Base-by-base conservation (phyloP, 169 alveolate genomes). In the Cryptosporidium bovis region DNA sequence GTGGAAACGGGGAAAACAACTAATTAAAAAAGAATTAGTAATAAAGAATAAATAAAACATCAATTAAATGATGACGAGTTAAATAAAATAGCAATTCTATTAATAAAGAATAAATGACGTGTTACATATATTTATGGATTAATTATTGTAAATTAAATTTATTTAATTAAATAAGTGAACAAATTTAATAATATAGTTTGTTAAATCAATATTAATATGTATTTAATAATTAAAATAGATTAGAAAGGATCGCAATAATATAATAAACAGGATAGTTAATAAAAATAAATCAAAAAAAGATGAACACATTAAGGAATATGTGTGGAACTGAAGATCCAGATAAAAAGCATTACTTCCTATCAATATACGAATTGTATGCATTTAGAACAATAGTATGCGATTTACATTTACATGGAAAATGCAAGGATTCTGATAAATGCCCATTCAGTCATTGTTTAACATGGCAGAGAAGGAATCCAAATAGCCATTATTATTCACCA, bases 401-500 rank as follows among this genome's bases (percentile, higher is more conserved):
- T n/a, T 82, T 84, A 34, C 97, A 94, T 71, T 92, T 91, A 62
- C 95, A 91, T 67, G 91, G 91, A 27, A 87, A 90, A 18, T 94
- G 97, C 50, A 84, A 93, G 15, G 77, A 93, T 62, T 90, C 96
- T 40, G 97, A 94, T 66, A 91, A 95, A 3, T 94, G 97, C 55
- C 96, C 96, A 24, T 93, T 92, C 60, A 91, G 95, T 48, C 97
- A 94, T 71, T 94, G 97, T 66, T 92, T 94, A 33, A 94, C 97
- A 20, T 94, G 97, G 97, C 97, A 94, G 65, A 71, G 97, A 3
- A 77, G 97, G 64, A 93, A 94, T 66, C 97, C 97, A 10, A 69
- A 83, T 48, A 90, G 82, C 36, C 83, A 83, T 31, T 83, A 69
- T 50, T 92, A 92, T 83, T 83, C 83, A 60, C 91, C 94, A 40